Base-by-base conservation (phyloP, 352 stramenopile species). In the Pythium angustatum region DNA sequence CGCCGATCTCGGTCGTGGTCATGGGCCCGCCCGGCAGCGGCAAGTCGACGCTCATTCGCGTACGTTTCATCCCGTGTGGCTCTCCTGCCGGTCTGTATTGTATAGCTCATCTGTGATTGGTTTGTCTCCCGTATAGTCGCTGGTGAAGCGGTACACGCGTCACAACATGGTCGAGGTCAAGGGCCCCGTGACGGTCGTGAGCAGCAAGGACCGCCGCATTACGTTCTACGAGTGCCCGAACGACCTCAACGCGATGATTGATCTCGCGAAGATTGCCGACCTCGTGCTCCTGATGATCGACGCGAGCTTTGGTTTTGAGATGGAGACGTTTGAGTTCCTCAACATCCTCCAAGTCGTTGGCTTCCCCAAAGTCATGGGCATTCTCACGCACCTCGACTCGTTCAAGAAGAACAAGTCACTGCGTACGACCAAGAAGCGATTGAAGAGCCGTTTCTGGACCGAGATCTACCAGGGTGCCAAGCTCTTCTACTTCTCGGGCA, bases 281-380 rank as follows among this genome's bases (percentile, higher is more conserved):
- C 79, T 99, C 6, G 97, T 99, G 21, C 72, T 99, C 38, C 75
- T 99, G 17, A 92, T 98, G 30, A 96, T 99, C 36, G 98, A 99
- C 87, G 98, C 96, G n/a, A 99, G 97, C 69, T 99, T 99, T 69
- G 98, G 98, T 10, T 99, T 99, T 73, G 98, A 99, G 73, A 99
- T 99, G 98, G 97, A 99, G 78, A 99, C 97, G 15, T 99, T 99
- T 62, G 98, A 99, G 83, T 99, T 99, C 72, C 87, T 99, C 10
- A 99, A 99, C 76, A 98, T 99, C 62, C 85, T 99, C 11, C 98
- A 99, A 78, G 80, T 90, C 28, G 76, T 87, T 0, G 87, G 86
- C 0, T 96, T 96, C 64, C 93, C 93, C 19, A 97, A 97, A 68
- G 93, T 98, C 28, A 99, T 99, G 91, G 98, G 98, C 49, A 97